phyloP scores from a whole-genome alignment of 805 yeast genomes.

The Crinitomyces ghanaensis region DNA sequence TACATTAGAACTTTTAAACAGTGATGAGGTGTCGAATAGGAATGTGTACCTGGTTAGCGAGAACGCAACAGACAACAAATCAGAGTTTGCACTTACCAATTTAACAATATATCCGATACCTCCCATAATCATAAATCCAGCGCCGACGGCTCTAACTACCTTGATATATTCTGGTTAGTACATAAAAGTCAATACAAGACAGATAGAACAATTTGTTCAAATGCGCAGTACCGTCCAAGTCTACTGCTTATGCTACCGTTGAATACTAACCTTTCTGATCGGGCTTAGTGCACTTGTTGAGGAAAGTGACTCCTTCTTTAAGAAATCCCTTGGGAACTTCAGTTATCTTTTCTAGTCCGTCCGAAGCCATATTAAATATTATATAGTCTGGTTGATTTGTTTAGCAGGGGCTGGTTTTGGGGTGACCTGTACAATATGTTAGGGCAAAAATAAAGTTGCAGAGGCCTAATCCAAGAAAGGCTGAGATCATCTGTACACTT shows the following conservation, averaged over 20 bases:
- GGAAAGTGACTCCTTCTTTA: constrained; percentile 82
- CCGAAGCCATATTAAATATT: constrained; percentile 14
- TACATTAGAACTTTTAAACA: constrained; percentile 37
- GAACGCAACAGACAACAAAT: not conserved
- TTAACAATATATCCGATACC: constrained; percentile 93
- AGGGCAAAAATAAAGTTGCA: too few species aligned
- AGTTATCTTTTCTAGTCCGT: constrained; percentile 20
- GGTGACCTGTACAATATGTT: too few species aligned
- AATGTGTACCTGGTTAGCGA: constrained; percentile 51
- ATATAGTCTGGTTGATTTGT: too few species aligned
- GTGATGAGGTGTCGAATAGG: constrained; percentile 88
- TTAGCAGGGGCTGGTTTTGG: too few species aligned
- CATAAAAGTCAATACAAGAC: not conserved
- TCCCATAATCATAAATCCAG: constrained; percentile 96
- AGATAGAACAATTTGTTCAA: not conserved
- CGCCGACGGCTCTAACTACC: constrained; percentile 90
- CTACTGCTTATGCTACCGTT: not conserved
- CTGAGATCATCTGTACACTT: too few species aligned
- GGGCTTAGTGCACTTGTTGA: constrained; percentile 90
- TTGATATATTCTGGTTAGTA: constrained; percentile 54
- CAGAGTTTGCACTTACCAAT: constrained; percentile 33
- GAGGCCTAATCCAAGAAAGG: too few species aligned
- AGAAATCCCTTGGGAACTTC: constrained; percentile 81
- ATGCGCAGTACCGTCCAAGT: not conserved
- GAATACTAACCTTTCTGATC: constrained; percentile 53